Percentiles rank a stretch among this genome's conserved stretches.
These are phyloP conservation scores for Eucalyptus guilfoylei DNA, from an alignment of 345 rosid genomes.

Conservation along the genomic window DNA sequence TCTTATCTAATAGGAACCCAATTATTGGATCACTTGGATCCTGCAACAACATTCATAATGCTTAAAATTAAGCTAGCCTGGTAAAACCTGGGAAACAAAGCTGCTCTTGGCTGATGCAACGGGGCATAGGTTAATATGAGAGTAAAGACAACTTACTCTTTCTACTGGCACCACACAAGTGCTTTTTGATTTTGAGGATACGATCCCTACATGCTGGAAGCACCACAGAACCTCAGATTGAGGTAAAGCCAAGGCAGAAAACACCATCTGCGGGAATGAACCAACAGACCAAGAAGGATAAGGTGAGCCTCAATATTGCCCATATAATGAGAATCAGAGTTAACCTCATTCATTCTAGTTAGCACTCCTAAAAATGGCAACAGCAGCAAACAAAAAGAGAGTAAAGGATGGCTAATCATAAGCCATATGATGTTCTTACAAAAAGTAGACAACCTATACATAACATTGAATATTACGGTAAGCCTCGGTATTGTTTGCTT, in stretches of 20 bases:
- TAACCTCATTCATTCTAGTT: not conserved
- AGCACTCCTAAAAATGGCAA: not conserved
- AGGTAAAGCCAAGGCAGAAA: no score
- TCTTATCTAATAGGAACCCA: slow-evolving; percentile 87
- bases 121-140: not conserved
- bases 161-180: slow-evolving; percentile 65
- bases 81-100: not conserved
- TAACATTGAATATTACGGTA: not conserved
- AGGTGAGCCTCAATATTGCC: not conserved
- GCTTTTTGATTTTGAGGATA: slow-evolving; percentile 69
- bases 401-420: not conserved
- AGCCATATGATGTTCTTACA: not conserved
- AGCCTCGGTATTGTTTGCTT: not conserved
- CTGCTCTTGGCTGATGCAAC: not conserved
- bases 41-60: slow-evolving; percentile 21
- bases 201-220: slow-evolving; percentile 88
- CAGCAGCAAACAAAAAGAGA: not conserved
- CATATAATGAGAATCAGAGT: not conserved
- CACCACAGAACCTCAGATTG: slow-evolving; percentile 97
- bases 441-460: not conserved
- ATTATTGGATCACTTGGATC: slow-evolving; percentile 97
- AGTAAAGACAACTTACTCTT: slow-evolving; percentile 36
- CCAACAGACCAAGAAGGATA: not conserved
- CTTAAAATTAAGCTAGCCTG: not conserved
- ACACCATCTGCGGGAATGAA: slow-evolving; percentile 61